Percentiles rank a stretch among this genome's conserved stretches.
Conservation (phyloP, 306 rosid genomes). For the Glycine soja region DNA sequence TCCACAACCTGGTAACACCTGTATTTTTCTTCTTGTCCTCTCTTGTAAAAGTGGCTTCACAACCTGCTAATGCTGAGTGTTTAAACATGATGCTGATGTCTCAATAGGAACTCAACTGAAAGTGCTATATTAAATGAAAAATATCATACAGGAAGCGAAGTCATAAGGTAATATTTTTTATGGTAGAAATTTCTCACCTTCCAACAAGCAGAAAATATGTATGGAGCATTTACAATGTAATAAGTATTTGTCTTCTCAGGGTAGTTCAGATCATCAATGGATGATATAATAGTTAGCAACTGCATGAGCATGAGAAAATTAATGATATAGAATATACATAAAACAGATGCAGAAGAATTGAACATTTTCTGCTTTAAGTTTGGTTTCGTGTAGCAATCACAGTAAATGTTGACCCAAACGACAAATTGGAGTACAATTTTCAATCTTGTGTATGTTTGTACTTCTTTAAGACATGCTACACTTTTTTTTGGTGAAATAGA, state of each 20-base stretch:
- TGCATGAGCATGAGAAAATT: slow-evolving; percentile 56
- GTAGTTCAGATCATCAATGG: slow-evolving; percentile 93
- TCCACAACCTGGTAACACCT: slow-evolving; percentile 89
- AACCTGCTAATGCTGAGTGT: slow-evolving; percentile 62
- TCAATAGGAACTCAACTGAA: slow-evolving; percentile 36
- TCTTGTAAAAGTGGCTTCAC: slow-evolving; percentile 98
- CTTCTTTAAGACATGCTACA: slow-evolving; percentile 23
- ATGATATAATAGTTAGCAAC: slow-evolving; percentile 82
- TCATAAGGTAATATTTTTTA: slow-evolving; percentile 34
- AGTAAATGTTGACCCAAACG: slow-evolving; percentile 13
- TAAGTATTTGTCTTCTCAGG: slow-evolving; percentile 92
- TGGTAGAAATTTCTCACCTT: slow-evolving; percentile 61
- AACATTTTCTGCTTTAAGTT: neutral
- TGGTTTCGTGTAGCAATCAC: slow-evolving; percentile 4
- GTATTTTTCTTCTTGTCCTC: slow-evolving; percentile 87
- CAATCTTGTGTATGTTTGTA: neutral
- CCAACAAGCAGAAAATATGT: slow-evolving; percentile 97
- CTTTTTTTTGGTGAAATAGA: neutral
- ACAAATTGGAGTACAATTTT: neutral
- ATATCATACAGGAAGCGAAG: slow-evolving; percentile 24
- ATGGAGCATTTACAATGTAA: slow-evolving; percentile 85
- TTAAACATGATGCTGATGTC: slow-evolving; percentile 36
- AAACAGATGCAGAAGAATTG: neutral
- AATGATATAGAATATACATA: slow-evolving; percentile 21
- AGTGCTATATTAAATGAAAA: slow-evolving; percentile 10